Base-by-base conservation (phyloP, 192 early-diverging fungal species). In the Chytriomyces hyalinus region DNA sequence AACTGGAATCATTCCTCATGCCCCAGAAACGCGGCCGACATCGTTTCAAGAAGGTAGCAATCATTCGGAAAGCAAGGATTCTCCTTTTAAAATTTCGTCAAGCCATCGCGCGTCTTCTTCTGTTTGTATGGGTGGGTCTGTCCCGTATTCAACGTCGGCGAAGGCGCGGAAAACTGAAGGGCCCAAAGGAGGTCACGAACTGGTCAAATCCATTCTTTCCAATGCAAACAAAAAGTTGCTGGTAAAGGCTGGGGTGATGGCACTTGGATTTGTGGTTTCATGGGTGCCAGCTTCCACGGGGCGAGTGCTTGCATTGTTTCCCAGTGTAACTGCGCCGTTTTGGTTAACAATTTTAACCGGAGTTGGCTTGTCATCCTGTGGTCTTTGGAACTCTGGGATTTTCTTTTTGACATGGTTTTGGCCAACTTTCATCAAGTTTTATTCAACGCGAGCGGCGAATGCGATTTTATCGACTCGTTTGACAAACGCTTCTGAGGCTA, bases 381-480 rank as follows among this genome's bases (percentile, higher is more conserved):
- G 70, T 28, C 20, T 53, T 36, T 72, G 70, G 70, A 72, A 72
- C 15, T 26, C n/a, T 4, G 70, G 70, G 3, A 45, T 59, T 6
- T 72, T 72, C 45, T 72, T 72, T 43, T 9, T 72, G 5, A 15
- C 70, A 4, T 51, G 17, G 15, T 72, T 59, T 72, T 72, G 49
- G 70, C 3, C 67, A 4, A 36, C 36, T 36, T 36, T 36, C 36
- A 36, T 0, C 36, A 36, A 36, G 36, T 36, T 36, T 36, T 36
- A 36, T 36, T 36, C 1, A 4, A 3, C 36, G 4, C 1, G 36
- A 36, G 36, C 36, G 36, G 36, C 36, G 36, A 36, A 36, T 36
- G 36, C 36, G 4, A 36, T 36, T 36, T 36, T 36, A 36, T 36
- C 36, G 36, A 36, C 36, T 36, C 36, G 36, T 36, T 36, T 36